These are phyloP conservation scores for Plectosphaerella cucumerina DNA, from an alignment of 2,329 filamentous ascomycete species.

Conservation along the genomic window DNA sequence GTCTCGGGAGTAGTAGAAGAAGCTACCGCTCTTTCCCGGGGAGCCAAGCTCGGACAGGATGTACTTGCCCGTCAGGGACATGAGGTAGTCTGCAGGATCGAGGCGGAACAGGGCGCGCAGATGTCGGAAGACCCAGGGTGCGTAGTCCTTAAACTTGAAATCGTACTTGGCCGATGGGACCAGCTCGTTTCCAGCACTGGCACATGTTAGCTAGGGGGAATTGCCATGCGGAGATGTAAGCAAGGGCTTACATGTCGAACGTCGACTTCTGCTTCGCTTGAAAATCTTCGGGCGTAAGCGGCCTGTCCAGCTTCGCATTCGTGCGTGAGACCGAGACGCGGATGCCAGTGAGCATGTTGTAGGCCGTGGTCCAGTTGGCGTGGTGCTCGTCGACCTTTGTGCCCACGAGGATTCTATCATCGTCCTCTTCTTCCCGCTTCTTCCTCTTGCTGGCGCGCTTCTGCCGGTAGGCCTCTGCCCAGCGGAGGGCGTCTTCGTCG, in stretches of 20 bases:
- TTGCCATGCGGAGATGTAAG: not conserved
- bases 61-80: slow-evolving; percentile 98
- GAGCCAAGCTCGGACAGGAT: slow-evolving; percentile 96
- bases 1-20: slow-evolving; percentile 98
- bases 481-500: slow-evolving; percentile 86
- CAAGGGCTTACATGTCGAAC: slow-evolving; percentile 78
- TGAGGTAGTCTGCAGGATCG: slow-evolving; percentile 95
- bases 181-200: slow-evolving; percentile 88
- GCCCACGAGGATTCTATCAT: slow-evolving; percentile 90
- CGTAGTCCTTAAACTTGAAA: slow-evolving; percentile 99
- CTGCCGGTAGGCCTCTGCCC: slow-evolving; percentile 89
- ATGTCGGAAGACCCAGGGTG: slow-evolving; percentile 98
- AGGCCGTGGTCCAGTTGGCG: slow-evolving; percentile 94
- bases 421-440: slow-evolving; percentile 80
- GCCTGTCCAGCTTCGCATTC: slow-evolving; percentile 92
- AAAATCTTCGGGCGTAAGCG: slow-evolving; percentile 88
- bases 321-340: slow-evolving; percentile 94
- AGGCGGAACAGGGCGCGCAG: slow-evolving; percentile 83
- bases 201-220: slow-evolving; percentile 27
- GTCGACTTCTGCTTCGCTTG: slow-evolving; percentile 94
- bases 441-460: slow-evolving; percentile 85
- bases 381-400: slow-evolving; percentile 98
- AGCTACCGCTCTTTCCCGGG: slow-evolving; percentile 96
- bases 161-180: slow-evolving; percentile 98
- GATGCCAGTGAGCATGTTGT: slow-evolving; percentile 99